These are phyloP conservation scores for Marasmius fiardii DNA, from an alignment of 1,284 basidiomycete species.

Conservation along the genomic window DNA sequence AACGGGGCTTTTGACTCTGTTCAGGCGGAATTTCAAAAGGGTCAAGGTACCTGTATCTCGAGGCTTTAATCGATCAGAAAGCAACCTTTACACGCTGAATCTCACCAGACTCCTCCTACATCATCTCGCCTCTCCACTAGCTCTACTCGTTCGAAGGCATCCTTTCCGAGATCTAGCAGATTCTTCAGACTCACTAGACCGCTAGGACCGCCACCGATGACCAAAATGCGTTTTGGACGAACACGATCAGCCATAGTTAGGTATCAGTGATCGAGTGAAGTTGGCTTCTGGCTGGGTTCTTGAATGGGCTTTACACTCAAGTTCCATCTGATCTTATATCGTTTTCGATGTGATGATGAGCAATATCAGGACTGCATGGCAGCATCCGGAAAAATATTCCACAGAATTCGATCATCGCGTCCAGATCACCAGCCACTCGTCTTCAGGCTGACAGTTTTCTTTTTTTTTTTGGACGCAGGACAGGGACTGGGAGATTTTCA, in stretches of 20 bases:
- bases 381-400: too few species aligned
- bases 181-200: conserved; percentile 44
- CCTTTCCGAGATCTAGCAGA: conserved; percentile 28
- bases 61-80: conserved; percentile 4
- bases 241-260: not conserved
- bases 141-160: conserved; percentile 34
- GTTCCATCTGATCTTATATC: too few species aligned
- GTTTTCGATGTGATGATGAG: too few species aligned
- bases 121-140: conserved; percentile 41
- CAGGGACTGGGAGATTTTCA: too few species aligned
- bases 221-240: conserved; percentile 26
- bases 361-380: too few species aligned
- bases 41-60: not conserved
- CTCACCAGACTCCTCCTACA: conserved; percentile 45
- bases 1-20: conserved; percentile 22
- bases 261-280: too few species aligned
- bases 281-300: not conserved
- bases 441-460: too few species aligned
- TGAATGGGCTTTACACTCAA: not conserved
- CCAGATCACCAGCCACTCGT: too few species aligned
- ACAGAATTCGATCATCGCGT: too few species aligned
- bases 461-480: too few species aligned
- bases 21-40: conserved; percentile 3
- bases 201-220: conserved; percentile 42
- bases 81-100: not conserved